These are phyloP conservation scores for Arctium minus DNA, from an alignment of 129 eudicot species.

Conservation along the genomic window DNA sequence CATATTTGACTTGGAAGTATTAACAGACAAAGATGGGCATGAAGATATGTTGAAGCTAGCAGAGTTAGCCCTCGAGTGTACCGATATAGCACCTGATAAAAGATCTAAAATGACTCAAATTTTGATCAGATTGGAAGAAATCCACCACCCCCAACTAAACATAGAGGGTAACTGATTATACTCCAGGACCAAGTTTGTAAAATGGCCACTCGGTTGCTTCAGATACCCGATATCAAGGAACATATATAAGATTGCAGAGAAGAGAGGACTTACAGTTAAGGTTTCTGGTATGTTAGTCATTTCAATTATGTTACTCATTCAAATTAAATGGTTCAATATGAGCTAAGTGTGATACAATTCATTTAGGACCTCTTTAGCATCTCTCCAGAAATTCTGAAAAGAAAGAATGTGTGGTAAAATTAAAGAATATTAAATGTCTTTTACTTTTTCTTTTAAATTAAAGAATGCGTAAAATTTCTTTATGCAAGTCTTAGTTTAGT, in stretches of 20 bases:
- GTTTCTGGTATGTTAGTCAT: not conserved
- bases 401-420: not conserved
- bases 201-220: not conserved
- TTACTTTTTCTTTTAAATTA: too few species aligned
- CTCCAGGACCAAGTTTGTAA: not conserved
- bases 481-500: too few species aligned
- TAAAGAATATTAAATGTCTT: too few species aligned
- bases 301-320: not conserved
- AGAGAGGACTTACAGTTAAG: not conserved
- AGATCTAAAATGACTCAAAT: constrained; percentile 53
- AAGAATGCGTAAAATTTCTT: too few species aligned
- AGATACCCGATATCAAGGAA: too few species aligned
- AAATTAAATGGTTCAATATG: not conserved
- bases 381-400: not conserved
- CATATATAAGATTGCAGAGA: too few species aligned
- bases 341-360: not conserved
- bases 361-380: not conserved
- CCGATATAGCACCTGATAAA: constrained; percentile 48
- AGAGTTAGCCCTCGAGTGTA: constrained; percentile 65
- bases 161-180: constrained; percentile 8
- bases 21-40: constrained; percentile 62
- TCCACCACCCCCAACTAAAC: constrained; percentile 11
- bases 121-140: constrained; percentile 46
- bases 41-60: constrained; percentile 72
- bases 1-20: constrained; percentile 66